Evolutionary conservation across 1,284 basidiomycete genomes (phyloP), one percentile per base, ranked within the genome.

Genomic region (Sparassis latifolia): DNA sequence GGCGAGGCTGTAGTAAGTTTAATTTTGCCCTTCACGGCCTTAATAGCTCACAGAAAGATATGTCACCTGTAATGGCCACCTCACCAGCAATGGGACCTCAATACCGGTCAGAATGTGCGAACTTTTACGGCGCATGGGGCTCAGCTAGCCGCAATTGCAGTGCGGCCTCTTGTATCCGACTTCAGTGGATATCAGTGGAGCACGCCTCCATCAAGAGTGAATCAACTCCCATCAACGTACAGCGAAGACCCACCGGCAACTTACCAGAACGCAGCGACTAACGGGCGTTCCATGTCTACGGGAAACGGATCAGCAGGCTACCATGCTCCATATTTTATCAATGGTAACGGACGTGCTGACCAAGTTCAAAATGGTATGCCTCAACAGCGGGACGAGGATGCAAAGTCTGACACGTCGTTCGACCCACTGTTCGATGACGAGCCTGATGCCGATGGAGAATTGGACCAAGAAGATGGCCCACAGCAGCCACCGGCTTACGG

Each of bases 61-160:
- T 20, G 20, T 20, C 20, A 20, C 20, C 20, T 20, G 20, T 20
- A 20, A 20, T 20, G 20, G 20, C 20, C 20, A 20, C 20, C 20
- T 20, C 9, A 12, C 7, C 12, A 97, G 92, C 90, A 97, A 82
- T 99, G 97, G 96, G 96, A 99, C 69, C 77, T 99, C 45, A 91
- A 99, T 62, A 96, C 89, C 0, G 97, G 97, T 1, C 80, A 91
- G 58, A 73, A 76, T 33, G 78, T 87, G 4, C 82, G 94, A 42
- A 82, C 78, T 39, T 98, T 91, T 62, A 83, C 80, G 0, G 81
- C 87, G 0, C 92, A 97, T 62, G 86, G 87, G 30, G 84, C 92
- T 2, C 95, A 98, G 65, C 79, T 99, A 9, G 86, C 92, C 2
- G 82, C 85, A 10, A 71, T 98, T 41, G 82, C 86, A 20, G 78